phyloP scores from a whole-genome alignment of 2,329 filamentous ascomycete species.

The Fusarium sambucinum region DNA sequence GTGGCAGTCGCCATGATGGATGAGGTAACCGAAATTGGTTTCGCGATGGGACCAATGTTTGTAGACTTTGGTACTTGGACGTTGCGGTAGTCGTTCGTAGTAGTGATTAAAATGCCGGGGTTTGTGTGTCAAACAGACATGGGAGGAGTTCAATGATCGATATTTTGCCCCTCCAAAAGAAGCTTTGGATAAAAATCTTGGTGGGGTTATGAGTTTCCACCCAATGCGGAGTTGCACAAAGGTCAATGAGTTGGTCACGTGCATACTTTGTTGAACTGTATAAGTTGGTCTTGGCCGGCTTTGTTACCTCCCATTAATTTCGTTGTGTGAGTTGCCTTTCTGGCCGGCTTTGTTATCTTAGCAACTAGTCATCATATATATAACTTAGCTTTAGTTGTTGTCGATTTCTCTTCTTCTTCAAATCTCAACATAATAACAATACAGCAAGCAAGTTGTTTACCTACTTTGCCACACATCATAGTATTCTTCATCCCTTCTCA shows the following conservation, averaged over 20 bases:
- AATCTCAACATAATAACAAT: no score
- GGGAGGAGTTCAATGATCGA: constrained; percentile 20
- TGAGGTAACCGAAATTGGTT: not conserved
- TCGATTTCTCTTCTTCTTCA: no score
- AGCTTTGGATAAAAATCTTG: constrained; percentile 39
- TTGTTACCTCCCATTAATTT: no score
- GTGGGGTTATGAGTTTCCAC: constrained; percentile 39
- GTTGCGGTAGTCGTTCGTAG: not conserved
- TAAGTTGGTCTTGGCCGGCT: no score
- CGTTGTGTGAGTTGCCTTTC: no score
- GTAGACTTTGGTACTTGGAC: not conserved
- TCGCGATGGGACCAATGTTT: not conserved
- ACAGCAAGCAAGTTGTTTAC: no score
- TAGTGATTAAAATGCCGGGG: not conserved
- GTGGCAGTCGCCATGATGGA: constrained; percentile 64
- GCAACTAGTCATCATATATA: no score
- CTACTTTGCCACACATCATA: no score
- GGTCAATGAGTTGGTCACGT: constrained; percentile 34
- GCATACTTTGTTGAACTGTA: not conserved
- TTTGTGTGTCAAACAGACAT: constrained; percentile 11
- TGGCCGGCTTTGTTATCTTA: no score
- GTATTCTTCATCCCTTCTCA: no score
- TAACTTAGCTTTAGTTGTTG: no score
- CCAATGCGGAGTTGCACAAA: constrained; percentile 39
- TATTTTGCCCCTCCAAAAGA: constrained; percentile 46